Conservation (phyloP, 2,329 filamentous ascomycete species). For the Metarhizium robertsii region DNA sequence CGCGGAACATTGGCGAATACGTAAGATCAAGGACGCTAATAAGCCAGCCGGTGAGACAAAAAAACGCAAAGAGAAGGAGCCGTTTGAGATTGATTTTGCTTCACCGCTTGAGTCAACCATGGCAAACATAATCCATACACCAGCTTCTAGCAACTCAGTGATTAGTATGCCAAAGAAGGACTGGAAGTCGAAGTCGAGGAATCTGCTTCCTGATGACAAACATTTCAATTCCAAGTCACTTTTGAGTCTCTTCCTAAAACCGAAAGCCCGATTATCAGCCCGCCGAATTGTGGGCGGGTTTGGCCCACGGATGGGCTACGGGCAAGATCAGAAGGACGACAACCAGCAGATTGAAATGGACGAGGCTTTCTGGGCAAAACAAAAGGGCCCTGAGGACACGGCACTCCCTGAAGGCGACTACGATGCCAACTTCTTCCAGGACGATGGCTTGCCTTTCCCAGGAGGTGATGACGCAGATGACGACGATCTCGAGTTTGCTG, state of each 20-base stretch:
- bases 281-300: constrained; percentile 41
- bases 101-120: constrained; percentile 62
- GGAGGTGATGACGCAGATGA: constrained; percentile 53
- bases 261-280: constrained; percentile 73
- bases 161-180: constrained; percentile 89
- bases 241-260: constrained; percentile 85
- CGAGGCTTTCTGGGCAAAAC: constrained; percentile 88
- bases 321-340: constrained; percentile 34
- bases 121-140: constrained; percentile 71
- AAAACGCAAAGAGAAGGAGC: constrained; percentile 87
- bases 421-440: constrained; percentile 95
- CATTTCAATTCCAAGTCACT: constrained; percentile 94
- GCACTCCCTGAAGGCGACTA: constrained; percentile 66
- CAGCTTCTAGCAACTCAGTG: constrained; percentile 67
- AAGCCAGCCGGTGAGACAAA: constrained; percentile 54
- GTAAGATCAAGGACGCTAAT: constrained; percentile 72
- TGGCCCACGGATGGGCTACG: constrained; percentile 33
- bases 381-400: constrained; percentile 54
- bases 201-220: constrained; percentile 93
- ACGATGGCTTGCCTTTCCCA: constrained; percentile 64
- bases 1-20: constrained; percentile 97
- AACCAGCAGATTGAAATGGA: constrained; percentile 72
- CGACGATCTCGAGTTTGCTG: constrained; percentile 66
- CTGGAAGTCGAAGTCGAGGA: constrained; percentile 88
- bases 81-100: constrained; percentile 87